These are phyloP conservation scores for Diophrys sp. DNA, from an alignment of 73 alveolate genomes.

Conservation along the genomic window DNA sequence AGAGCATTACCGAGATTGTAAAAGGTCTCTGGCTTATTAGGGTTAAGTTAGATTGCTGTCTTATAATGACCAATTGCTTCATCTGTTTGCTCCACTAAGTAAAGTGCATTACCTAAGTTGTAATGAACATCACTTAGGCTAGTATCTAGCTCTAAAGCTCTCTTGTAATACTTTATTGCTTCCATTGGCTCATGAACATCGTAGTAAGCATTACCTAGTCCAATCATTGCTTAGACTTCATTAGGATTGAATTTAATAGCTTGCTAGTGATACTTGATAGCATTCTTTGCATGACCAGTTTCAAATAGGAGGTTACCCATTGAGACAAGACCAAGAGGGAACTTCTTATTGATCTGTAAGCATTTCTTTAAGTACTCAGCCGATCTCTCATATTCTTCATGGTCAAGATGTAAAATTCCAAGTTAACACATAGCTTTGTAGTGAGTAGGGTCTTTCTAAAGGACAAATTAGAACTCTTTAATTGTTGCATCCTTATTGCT, in stretches of 20 bases:
- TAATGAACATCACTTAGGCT: constrained; percentile 63
- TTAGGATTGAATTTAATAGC: constrained; percentile 48
- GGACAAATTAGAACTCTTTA: constrained; percentile 25
- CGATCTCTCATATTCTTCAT: constrained; percentile 41
- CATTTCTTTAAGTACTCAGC: constrained; percentile 48
- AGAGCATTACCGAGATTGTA: constrained; percentile 75
- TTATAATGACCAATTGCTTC: constrained; percentile 57
- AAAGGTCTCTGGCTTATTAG: constrained; percentile 60
- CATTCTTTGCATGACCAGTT: constrained; percentile 60
- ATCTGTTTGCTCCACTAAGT: constrained; percentile 52
- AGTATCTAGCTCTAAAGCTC: constrained; percentile 45
- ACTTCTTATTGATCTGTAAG: constrained; percentile 32
- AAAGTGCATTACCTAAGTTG: constrained; percentile 67
- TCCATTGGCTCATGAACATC: constrained; percentile 46
- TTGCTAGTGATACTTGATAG: constrained; percentile 54
- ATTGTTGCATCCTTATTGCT: constrained; percentile 51
- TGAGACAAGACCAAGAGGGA: constrained; percentile 50
- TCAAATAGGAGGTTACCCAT: constrained; percentile 69
- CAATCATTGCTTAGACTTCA: constrained; percentile 62
- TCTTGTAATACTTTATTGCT: constrained; percentile 53
- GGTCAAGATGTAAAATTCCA: constrained; percentile 52
- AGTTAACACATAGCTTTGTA: constrained; percentile 51
- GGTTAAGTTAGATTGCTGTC: constrained; percentile 47
- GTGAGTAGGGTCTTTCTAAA: constrained; percentile 54
- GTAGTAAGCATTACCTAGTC: constrained; percentile 66